Percentiles rank a stretch among this genome's conserved stretches.
phyloP scores from a whole-genome alignment of 2,329 filamentous ascomycete genomes.

The Ophiosphaerella narmari region DNA sequence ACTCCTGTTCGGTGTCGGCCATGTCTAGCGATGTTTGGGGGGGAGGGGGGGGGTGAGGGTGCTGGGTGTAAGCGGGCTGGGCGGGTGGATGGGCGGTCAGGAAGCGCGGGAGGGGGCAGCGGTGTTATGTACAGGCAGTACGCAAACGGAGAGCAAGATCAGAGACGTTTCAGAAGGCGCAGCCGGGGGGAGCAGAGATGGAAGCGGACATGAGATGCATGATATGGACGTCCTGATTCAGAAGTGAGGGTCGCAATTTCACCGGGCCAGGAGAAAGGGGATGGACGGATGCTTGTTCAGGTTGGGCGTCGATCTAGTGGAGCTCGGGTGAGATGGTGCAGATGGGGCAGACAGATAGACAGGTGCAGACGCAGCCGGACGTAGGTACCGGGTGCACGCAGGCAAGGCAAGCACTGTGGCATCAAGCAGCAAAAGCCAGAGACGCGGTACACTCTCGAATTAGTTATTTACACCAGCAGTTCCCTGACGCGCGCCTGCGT shows the following conservation, averaged over 20 bases:
- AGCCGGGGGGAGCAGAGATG: constrained; percentile 14
- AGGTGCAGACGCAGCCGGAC: no score
- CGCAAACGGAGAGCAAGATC: constrained; percentile 21
- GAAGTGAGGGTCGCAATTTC: constrained; percentile 16
- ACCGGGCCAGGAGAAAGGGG: constrained; percentile 33
- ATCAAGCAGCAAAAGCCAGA: no score
- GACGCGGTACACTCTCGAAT: no score
- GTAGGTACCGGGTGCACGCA: no score
- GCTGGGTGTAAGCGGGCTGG: constrained; percentile 7
- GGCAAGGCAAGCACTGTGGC: no score
- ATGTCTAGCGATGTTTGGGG: constrained; percentile 24
- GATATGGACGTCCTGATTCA: constrained; percentile 28
- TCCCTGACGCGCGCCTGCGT: no score
- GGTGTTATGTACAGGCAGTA: constrained; percentile 2
- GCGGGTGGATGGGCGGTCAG: constrained; percentile 5
- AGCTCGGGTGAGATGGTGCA: constrained; percentile 9
- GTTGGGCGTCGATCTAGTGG: constrained; percentile 20
- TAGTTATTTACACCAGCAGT: no score
- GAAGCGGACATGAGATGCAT: constrained; percentile 27
- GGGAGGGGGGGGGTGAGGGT: constrained; percentile 8
- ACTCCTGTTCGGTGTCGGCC: constrained; percentile 51
- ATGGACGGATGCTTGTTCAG: constrained; percentile 16
- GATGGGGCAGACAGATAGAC: no score
- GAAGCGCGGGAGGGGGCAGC: constrained; percentile 9
- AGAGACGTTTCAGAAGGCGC: constrained; percentile 33